Base-by-base conservation (phyloP, 1,284 basidiomycete genomes). In the Entoloma clypeatum region DNA sequence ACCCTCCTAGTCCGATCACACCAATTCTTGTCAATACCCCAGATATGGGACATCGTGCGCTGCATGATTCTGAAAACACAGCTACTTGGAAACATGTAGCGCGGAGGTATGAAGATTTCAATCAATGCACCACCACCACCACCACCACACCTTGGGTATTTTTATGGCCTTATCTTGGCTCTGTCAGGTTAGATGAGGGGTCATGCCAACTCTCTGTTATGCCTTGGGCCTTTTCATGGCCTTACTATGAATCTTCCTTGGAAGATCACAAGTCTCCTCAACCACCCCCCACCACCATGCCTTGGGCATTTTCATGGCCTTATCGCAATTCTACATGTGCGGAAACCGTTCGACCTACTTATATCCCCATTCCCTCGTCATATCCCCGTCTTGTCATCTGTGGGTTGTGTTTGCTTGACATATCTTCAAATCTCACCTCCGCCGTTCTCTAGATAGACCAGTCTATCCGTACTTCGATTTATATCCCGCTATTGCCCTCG, bases 381-480 rank as follows among this genome's bases (percentile, higher is more conserved):
- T 70, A 70, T 43, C 63, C 69, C 10, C 49, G 53, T 27, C 28
- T 64, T 14, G 51, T 57, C 7, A 60, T 67, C 27, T 67, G 68
- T 70, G 46, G 53, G 67, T 51, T 21, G 16, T 24, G 3, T 5
- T 17, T 7, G 21, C 7, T 7, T 4, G 11, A 24, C 16, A 19
- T 4, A 10, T 28, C 14, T 25, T 17, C 22, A 11, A 27, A 28
- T 18, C 25, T 28, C 18, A 9, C 17, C 18, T 30, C n/a, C 7
- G 9, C n/a, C n/a, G n/a, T n/a, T n/a, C n/a, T n/a, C n/a, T 39
- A 71, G 74, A 72, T 48, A 55, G 59, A 11, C 44, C 62, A 7
- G 60, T 59, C 7, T 75, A 75, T 49, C 72, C 74, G 38, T 48
- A 63, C 53, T 64, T 75, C 27, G 65, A 73, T 24, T 51, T 75